These are phyloP conservation scores for Solanum arcanum DNA, from an alignment of 257 asterid genomes.

Conservation along the genomic window DNA sequence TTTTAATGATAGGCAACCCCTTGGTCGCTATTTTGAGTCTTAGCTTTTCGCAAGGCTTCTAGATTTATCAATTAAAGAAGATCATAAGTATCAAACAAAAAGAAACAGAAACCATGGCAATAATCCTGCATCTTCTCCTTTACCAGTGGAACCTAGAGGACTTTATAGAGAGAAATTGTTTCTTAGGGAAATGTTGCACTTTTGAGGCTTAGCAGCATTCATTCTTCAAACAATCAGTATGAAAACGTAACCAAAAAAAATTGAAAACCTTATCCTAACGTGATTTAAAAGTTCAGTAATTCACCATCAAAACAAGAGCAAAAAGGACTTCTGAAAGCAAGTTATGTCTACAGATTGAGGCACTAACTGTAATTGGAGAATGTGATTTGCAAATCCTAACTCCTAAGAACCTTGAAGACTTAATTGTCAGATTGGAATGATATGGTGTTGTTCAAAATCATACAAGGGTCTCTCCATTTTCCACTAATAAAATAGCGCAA, in stretches of 20 bases:
- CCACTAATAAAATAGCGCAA: background rate
- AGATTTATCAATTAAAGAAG: background rate
- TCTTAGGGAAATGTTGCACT: background rate
- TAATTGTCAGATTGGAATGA: background rate
- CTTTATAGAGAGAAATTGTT: background rate
- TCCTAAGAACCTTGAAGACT: background rate
- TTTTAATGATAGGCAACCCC: background rate
- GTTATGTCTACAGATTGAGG: background rate
- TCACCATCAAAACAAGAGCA: background rate
- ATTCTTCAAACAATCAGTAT: background rate
- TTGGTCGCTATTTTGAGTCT: background rate
- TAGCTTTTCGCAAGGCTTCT: background rate
- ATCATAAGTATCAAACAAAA: background rate
- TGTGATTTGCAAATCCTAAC: background rate
- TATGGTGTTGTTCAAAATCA: background rate
- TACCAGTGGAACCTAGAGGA: background rate
- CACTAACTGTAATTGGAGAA: background rate
- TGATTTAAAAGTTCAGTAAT: background rate
- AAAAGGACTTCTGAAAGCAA: background rate
- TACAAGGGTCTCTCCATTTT: background rate
- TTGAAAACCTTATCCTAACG: background rate
- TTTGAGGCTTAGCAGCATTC: background rate
- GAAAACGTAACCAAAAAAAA: background rate
- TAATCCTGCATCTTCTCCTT: background rate
- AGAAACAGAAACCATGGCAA: background rate